Evolutionary conservation across 768 basidiomycete species (phyloP), one percentile per base, ranked within the genome.

Genomic region (Punctularia strigosozonata): DNA sequence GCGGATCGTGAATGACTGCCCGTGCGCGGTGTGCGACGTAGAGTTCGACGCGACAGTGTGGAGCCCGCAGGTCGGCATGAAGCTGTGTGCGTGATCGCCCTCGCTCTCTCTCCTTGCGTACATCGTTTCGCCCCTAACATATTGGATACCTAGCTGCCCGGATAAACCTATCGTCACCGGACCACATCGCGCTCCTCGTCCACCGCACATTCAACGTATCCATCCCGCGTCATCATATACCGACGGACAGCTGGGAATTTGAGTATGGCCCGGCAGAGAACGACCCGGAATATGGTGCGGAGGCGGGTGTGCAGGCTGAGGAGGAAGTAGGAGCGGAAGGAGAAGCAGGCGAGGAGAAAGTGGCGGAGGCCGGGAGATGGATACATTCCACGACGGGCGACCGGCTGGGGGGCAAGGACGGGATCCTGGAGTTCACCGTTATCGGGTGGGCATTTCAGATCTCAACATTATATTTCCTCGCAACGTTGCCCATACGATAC

Each of bases 121-220:
- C 7, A 20, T 12, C 6, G 20, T 33, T 33, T 39, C 36, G 31
- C 25, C 25, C 17, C 10, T 30, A 26, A 20, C 31, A 37, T 28
- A 30, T 8, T 38, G 17, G 31, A 37, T 28, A 41, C 48, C 23
- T 46, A 92, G 91, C 69, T 42, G 91, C 87, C n/a, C 83, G 76
- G 50, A 71, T 95, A 37, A 92, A 75, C 50, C 65, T 95, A 15
- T 91, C 74, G 48, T 94, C 91, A 2, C 89, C 90, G 1, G 90
- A 92, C 52, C 92, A 97, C 50, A 67, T 95, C 38, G 87, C 90
- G 1, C 66, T 97, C 13, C 83, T 97, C 24, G 68, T 91, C 3
- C 86, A 91, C 49, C 76, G 78, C 19, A 95, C 87, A 5, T 97
- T 95, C 67, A 97, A 97, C 57, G 83, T 86, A 14, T 92, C 92